Conservation (phyloP, 2,329 filamentous ascomycete species). For the Plenodomus lindquistii region DNA sequence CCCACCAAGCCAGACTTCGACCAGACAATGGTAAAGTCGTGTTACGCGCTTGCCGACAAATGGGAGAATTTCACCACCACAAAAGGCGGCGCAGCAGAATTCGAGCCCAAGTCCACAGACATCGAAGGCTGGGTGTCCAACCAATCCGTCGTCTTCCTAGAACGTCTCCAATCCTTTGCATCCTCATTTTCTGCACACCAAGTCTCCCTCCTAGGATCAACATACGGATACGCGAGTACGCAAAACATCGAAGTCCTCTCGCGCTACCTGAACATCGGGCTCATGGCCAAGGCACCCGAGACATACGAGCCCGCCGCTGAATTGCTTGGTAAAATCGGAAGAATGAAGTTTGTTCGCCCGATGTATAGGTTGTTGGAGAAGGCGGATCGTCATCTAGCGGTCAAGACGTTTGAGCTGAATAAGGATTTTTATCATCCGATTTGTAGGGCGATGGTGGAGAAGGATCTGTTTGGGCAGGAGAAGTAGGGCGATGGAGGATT, state of each 20-base stretch:
- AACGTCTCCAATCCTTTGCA: conserved; percentile 71
- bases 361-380: conserved; percentile 77
- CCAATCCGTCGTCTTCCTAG: conserved; percentile 89
- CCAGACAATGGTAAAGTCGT: conserved; percentile 81
- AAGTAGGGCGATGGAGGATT: conserved; percentile 4
- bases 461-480: conserved; percentile 66
- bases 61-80: conserved; percentile 65
- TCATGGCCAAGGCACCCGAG: conserved; percentile 71
- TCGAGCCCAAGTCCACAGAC: conserved; percentile 69
- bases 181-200: conserved; percentile 66
- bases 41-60: conserved; percentile 78
- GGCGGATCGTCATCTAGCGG: conserved; percentile 73
- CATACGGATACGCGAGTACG: conserved; percentile 71
- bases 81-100: conserved; percentile 26
- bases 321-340: conserved; percentile 77
- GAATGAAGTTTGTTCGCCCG: conserved; percentile 97
- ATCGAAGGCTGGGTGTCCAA: conserved; percentile 77
- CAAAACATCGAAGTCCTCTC: conserved; percentile 85
- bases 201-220: conserved; percentile 71
- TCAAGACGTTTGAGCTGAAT: conserved; percentile 83
- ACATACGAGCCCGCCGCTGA: conserved; percentile 73
- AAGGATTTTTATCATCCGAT: conserved; percentile 96
- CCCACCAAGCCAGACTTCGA: conserved; percentile 92
- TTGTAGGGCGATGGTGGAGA: conserved; percentile 76
- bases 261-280: conserved; percentile 77